Evolutionary conservation across 805 yeast genomes (phyloP), one percentile per base, ranked within the genome.

Genomic region (Candida vartiovaarae): DNA sequence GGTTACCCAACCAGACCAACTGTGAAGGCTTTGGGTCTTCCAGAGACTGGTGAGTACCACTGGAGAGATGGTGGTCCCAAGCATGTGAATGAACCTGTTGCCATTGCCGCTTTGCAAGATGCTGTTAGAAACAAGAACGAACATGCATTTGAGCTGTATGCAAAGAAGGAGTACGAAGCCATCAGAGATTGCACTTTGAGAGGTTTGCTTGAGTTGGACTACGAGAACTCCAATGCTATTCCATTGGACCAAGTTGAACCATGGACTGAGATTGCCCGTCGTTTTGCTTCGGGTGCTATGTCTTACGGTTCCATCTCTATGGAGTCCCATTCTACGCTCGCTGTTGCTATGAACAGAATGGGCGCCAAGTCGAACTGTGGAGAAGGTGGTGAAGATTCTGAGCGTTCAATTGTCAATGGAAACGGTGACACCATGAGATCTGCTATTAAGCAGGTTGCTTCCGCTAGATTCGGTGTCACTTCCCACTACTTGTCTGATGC

Each of bases 261-360:
- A 37, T 91, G 99, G 99, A 93, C 98, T 32, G 99, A 91, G 65
- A 91, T 91, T 64, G 99, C 90, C 31, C 82, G 96, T 57, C 78
- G 99, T 58, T 93, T 93, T 63, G 90, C 90, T 51, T 90, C 99
- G n/a, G 99, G 99, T 70, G 99, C 99, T 42, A 91, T 91, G 99
- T 90, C 97, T 2, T 91, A 93, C 61, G 99, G 99, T 61, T 91
- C 98, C 39, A 91, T 91, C 61, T 91, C 98, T 4, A 85, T 90
- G 95, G 99, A 91, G 67, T 90, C 97, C 3, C 99, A 91, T 67
- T 88, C 97, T 4, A 91, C 99, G 8, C 71, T 91, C 56, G 99
- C 99, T 10, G 95, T 91, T 44, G 99, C 99, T 38, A 91, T 91
- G 99, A 91, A 91, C 72, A 75, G 98, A 64, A 74, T 91, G 51